Percentiles rank a stretch among this genome's conserved stretches.
Evolutionary conservation across 352 stramenopile genomes (phyloP).

Genomic region (Globisporangium alternatum): DNA sequence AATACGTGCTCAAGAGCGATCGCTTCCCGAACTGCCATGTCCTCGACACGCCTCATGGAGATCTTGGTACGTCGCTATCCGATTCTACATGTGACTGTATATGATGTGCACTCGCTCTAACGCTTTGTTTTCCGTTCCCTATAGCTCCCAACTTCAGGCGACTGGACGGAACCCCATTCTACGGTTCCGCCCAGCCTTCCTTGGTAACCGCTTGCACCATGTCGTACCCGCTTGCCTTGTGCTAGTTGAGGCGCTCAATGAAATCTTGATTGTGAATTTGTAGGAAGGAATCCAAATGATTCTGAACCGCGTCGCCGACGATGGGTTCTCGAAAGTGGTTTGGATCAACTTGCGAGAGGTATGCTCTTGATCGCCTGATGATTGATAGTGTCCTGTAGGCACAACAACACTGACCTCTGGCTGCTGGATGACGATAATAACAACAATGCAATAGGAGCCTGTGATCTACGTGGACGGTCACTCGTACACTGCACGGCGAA

Average conservation of each 20-base stretch:
- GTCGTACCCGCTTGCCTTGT: slow-evolving; percentile 3
- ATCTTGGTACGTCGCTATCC: slow-evolving; percentile 39
- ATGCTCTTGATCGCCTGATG: neutral
- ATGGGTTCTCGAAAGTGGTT: slow-evolving; percentile 79
- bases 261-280: neutral
- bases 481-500: slow-evolving; percentile 68
- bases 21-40: slow-evolving; percentile 79
- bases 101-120: too few relatives aligned
- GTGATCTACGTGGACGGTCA: slow-evolving; percentile 80
- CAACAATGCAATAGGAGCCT: slow-evolving; percentile 39
- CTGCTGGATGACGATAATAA: neutral
- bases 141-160: slow-evolving; percentile 77
- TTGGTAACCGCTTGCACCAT: slow-evolving; percentile 30
- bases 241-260: neutral
- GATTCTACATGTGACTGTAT: too few relatives aligned
- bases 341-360: slow-evolving; percentile 84
- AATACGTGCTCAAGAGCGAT: slow-evolving; percentile 85
- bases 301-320: slow-evolving; percentile 49
- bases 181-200: slow-evolving; percentile 71
- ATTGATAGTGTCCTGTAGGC: neutral
- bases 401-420: neutral
- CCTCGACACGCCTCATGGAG: slow-evolving; percentile 55
- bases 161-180: slow-evolving; percentile 63
- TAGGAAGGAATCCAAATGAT: slow-evolving; percentile 80
- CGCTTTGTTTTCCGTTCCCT: neutral